phyloP scores from a whole-genome alignment of 2,329 filamentous ascomycete species.

The Aspergillus persii region DNA sequence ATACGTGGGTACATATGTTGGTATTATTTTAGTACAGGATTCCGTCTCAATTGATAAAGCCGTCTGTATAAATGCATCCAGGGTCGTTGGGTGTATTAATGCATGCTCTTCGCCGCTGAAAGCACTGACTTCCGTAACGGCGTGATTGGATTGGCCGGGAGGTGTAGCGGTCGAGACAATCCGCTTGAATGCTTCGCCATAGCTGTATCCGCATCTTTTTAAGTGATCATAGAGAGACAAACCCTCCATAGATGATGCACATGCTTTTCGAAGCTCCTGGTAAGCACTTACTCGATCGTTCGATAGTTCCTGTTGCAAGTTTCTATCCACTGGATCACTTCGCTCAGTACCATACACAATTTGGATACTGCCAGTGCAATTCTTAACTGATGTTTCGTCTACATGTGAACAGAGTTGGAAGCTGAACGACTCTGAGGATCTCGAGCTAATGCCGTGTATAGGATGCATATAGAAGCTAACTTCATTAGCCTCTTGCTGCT shows the following conservation, averaged over 20 bases:
- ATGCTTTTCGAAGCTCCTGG: too few species aligned
- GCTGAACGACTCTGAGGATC: conserved; percentile 3
- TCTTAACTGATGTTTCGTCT: conserved; percentile 1
- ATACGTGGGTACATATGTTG: not conserved
- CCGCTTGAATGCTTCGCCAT: not conserved
- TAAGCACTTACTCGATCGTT: not conserved
- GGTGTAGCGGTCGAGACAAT: too few species aligned
- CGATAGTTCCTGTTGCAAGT: not conserved
- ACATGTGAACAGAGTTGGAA: conserved; percentile 6
- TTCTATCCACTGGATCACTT: not conserved
- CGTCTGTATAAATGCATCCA: conserved; percentile 13
- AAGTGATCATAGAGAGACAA: not conserved
- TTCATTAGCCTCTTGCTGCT: not conserved
- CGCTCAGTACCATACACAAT: not conserved
- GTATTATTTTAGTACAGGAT: not conserved
- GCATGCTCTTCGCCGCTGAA: not conserved
- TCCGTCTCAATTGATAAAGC: not conserved
- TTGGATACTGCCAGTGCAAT: conserved; percentile 7
- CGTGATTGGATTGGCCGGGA: not conserved
- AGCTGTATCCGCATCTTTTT: not conserved
- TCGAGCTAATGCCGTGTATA: not conserved
- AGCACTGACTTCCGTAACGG: not conserved
- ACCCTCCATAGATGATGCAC: not conserved
- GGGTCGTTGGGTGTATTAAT: conserved; percentile 13
- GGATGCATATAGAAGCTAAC: not conserved